Percentiles rank a stretch among this genome's conserved stretches.
Conservation (phyloP, 441 rosid species). For the Pelargonium citronellum region DNA sequence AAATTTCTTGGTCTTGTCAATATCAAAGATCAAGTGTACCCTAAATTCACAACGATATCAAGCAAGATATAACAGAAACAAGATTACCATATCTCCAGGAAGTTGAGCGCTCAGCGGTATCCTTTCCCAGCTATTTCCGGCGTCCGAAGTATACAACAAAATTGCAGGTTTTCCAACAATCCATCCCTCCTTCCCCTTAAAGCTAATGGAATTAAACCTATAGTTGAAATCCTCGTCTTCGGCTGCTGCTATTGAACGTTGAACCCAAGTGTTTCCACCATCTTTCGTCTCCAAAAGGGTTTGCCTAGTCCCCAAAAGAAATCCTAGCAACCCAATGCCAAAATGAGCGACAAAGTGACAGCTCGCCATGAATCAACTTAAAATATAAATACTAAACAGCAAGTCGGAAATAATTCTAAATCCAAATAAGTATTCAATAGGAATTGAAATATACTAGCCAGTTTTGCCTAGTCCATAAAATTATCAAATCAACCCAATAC, state of each 20-base stretch:
- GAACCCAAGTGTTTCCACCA: conserved; percentile 69
- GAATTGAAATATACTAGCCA: background rate
- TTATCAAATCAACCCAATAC: background rate
- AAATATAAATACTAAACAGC: background rate
- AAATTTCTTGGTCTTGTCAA: no score
- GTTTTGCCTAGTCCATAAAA: no score
- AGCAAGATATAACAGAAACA: background rate
- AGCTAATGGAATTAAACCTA: conserved; percentile 81
- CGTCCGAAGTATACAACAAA: conserved; percentile 68
- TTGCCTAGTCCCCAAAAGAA: conserved; percentile 83
- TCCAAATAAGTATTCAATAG: background rate
- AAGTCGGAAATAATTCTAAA: no score
- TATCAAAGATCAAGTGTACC: no score
- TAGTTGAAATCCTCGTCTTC: conserved; percentile 96
- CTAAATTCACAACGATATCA: background rate
- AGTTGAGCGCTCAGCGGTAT: conserved; percentile 86
- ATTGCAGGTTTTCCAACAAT: conserved; percentile 89
- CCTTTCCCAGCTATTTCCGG: conserved; percentile 77
- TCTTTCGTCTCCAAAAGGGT: conserved; percentile 91
- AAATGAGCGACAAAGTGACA: background rate
- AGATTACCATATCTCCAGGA: conserved; percentile 79
- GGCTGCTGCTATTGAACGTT: conserved; percentile 79
- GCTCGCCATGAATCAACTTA: background rate
- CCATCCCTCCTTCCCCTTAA: conserved; percentile 91
- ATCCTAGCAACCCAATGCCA: conserved; percentile 34